Evolutionary conservation across 495 filamentous ascomycete genomes (phyloP).

Genomic region (Daldinia childiae): DNA sequence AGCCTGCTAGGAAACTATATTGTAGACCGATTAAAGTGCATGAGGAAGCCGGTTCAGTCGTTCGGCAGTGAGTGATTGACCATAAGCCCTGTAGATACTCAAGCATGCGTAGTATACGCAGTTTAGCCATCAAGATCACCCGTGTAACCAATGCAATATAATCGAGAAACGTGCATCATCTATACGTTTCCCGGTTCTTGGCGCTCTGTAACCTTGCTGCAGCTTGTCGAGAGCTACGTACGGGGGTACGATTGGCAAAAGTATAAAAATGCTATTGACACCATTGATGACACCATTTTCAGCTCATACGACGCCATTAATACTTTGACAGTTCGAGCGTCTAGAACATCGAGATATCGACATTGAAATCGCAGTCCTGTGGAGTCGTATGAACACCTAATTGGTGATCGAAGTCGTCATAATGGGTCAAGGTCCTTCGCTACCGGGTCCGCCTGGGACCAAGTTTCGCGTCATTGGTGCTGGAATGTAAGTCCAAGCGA

Average conservation of each 20-base stretch:
- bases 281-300: conserved; percentile 38
- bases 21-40: conserved; percentile 5
- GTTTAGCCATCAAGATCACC: conserved; percentile 32
- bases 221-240: conserved; percentile 13
- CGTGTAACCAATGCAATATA: conserved; percentile 27
- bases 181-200: conserved; percentile 27
- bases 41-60: conserved; percentile 27
- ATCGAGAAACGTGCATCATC: conserved; percentile 20
- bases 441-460: conserved; percentile 45
- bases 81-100: conserved; percentile 9
- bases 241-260: conserved; percentile 2
- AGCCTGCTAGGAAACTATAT: neutral
- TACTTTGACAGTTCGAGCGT: conserved; percentile 24
- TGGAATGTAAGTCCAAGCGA: conserved; percentile 45
- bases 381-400: conserved; percentile 20
- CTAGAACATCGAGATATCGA: conserved; percentile 17
- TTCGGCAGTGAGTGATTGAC: conserved; percentile 17
- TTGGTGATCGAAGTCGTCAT: conserved; percentile 32
- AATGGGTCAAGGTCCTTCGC: conserved; percentile 47
- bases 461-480: conserved; percentile 49
- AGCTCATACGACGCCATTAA: conserved; percentile 31
- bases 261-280: conserved; percentile 30
- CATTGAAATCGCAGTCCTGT: conserved; percentile 11
- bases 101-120: conserved; percentile 19
- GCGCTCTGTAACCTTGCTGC: conserved; percentile 24